Evolutionary conservation across 148 eudicot genomes (phyloP), one percentile per base, ranked within the genome.

Genomic region (Fallopia convolvulus): DNA sequence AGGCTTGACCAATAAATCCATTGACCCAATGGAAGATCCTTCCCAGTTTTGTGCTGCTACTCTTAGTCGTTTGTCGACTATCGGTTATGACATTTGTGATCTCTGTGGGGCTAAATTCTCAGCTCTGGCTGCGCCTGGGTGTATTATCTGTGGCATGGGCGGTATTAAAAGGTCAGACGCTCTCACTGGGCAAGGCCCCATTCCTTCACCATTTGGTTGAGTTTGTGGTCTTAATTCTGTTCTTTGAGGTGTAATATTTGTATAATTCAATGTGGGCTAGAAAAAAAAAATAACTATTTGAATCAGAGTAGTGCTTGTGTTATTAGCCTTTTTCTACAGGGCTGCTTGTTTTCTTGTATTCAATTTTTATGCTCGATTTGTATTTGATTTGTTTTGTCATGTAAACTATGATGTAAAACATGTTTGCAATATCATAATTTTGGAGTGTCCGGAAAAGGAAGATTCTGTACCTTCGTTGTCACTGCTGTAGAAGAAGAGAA

Each of bases 101-200:
- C 92, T 90, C 8, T 92, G 99, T 77, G 99, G 99, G 48, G 92
- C 99, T 73, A 92, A 89, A 73, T 95, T 95, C 78, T 88, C 99
- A 7, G 99, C 99, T 18, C 86, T 95, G 47, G 87, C 97, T 2
- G 75, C 97, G 39, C 91, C 99, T 36, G 96, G 97, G 36, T 94
- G 99, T 80, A 92, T 94, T 42, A 94, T 92, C 26, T 94, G 99
- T 88, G 97, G 99, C 49, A 94, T 94, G 99, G 99, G 99, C 58
- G 91, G 91, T 86, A 94, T 94, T 80, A 94, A 94, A 77, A 87
- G 99, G 80, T 94, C 99, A 13, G 99, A 94, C 77, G 87, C 99
- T 60, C 81, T 87, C 49, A 82, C 96, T 9, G 98, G 90, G 7
- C 84, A 78, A 30, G 81, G 74, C 32, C 88, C 97, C 30, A 88